A percentile compares a stretch with the other conserved stretches of the same genome.
These are phyloP conservation scores for Prunus yedoensis DNA, from an alignment of 331 rosid species.

Conservation along the genomic window DNA sequence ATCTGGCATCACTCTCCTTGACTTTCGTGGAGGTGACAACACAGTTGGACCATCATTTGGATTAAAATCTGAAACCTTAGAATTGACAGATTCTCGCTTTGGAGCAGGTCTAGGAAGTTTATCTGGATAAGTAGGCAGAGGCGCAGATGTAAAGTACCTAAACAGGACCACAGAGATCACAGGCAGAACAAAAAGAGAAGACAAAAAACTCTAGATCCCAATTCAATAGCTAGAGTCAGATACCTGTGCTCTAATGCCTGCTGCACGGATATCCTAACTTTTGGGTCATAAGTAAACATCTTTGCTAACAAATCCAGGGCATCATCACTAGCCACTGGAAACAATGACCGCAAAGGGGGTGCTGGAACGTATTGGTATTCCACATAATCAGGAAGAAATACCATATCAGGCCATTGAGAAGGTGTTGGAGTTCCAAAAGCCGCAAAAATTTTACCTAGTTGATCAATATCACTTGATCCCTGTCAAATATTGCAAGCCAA, in stretches of 20 bases:
- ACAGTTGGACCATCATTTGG: constrained; percentile 80
- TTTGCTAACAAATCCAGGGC: constrained; percentile 81
- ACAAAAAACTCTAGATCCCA: not conserved
- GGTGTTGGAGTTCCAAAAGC: constrained; percentile 94
- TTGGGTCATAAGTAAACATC: constrained; percentile 97
- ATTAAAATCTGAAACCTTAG: constrained; percentile 53
- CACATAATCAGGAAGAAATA: constrained; percentile 87
- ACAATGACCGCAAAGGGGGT: constrained; percentile 71
- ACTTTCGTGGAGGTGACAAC: constrained; percentile 91
- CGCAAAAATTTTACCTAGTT: constrained; percentile 88
- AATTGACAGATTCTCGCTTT: constrained; percentile 51
- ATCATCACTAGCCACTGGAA: constrained; percentile 95
- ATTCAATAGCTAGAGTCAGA: constrained; percentile 20
- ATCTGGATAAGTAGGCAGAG: constrained; percentile 51
- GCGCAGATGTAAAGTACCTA: constrained; percentile 51
- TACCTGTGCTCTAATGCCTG: constrained; percentile 97
- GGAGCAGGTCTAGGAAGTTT: constrained; percentile 96
- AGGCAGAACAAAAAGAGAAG: not conserved
- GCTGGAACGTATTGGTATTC: constrained; percentile 93
- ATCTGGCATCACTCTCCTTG: constrained; percentile 92
- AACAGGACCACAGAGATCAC: not conserved
- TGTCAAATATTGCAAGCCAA: constrained; percentile 29
- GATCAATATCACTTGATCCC: constrained; percentile 97
- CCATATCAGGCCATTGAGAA: constrained; percentile 95
- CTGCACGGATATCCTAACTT: constrained; percentile 73